Conservation (phyloP, 805 yeast species). For the Candida odintsovae region DNA sequence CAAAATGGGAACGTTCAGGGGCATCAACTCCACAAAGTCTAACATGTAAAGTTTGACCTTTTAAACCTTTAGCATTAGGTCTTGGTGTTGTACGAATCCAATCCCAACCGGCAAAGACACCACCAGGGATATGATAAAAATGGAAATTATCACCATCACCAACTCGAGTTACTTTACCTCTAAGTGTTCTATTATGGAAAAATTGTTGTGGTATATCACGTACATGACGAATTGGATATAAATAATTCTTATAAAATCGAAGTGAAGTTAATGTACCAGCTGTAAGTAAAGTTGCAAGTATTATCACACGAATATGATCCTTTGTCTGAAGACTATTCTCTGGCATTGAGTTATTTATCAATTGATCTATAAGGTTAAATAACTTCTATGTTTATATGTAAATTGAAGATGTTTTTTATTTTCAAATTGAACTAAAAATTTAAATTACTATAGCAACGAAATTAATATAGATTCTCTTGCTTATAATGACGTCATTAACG, state of each 20-base stretch:
- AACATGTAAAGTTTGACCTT: slow-evolving; percentile 68
- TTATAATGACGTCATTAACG: no score
- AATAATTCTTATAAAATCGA: slow-evolving; percentile 36
- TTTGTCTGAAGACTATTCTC: neutral
- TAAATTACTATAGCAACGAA: no score
- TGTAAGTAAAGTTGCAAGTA: slow-evolving; percentile 28
- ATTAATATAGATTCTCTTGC: no score
- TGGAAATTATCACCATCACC: slow-evolving; percentile 97
- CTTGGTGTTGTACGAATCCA: slow-evolving; percentile 72
- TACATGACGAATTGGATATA: slow-evolving; percentile 47
- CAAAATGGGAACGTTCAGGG: slow-evolving; percentile 93
- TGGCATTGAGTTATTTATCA: no score
- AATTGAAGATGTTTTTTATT: no score
- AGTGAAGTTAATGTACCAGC: slow-evolving; percentile 37
- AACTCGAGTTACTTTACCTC: slow-evolving; percentile 80
- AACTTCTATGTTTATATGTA: no score
- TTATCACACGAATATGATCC: slow-evolving; percentile 9
- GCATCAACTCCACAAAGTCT: slow-evolving; percentile 94
- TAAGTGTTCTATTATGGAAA: slow-evolving; percentile 39
- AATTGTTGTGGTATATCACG: slow-evolving; percentile 42
- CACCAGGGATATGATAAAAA: slow-evolving; percentile 92
- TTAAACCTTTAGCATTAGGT: slow-evolving; percentile 37
- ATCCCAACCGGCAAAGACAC: slow-evolving; percentile 85
- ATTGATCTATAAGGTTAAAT: no score
- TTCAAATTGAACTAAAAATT: no score